phyloP scores from a whole-genome alignment of 495 filamentous ascomycete species.

The Trichoderma gamsii region DNA sequence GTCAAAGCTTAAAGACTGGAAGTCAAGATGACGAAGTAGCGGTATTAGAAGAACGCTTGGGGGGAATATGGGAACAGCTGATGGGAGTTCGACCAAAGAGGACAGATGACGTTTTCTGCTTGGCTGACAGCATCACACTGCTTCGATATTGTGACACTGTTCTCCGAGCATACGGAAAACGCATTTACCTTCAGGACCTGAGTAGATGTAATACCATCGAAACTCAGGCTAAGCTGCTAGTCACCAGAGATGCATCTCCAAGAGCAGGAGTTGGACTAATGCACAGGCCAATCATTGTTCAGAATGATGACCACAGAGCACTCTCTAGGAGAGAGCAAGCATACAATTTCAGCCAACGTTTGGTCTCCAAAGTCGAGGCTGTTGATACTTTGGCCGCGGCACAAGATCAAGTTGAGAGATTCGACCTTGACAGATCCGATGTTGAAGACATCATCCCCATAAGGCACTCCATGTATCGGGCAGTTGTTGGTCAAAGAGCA shows the following conservation, averaged over 20 bases:
- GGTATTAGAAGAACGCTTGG: not conserved
- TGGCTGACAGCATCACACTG: conserved; percentile 24
- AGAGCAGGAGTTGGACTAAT: not conserved
- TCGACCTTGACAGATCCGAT: conserved; percentile 1
- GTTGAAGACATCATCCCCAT: conserved; percentile 20
- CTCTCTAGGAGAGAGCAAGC: not conserved
- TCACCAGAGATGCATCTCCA: conserved; percentile 10
- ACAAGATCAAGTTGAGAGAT: not conserved
- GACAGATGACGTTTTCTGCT: conserved; percentile 16
- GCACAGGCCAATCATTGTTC: not conserved
- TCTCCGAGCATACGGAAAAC: conserved; percentile 13
- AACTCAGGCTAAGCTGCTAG: conserved; percentile 18
- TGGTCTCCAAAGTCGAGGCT: not conserved
- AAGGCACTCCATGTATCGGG: conserved; percentile 17
- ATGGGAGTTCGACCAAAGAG: conserved; percentile 17
- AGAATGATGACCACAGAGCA: not conserved
- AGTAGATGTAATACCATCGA: conserved; percentile 16
- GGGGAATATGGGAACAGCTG: conserved; percentile 19
- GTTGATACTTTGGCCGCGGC: not conserved
- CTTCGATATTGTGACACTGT: conserved; percentile 23
- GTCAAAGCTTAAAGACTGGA: conserved; percentile 7
- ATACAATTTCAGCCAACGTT: not conserved
- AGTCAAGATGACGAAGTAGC: not conserved
- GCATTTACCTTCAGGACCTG: conserved; percentile 21
- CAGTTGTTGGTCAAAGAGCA: conserved; percentile 16